Evolutionary conservation across 2,329 filamentous ascomycete genomes (phyloP), one percentile per base, ranked within the genome.

Genomic region (Diaporthe aspalathi): DNA sequence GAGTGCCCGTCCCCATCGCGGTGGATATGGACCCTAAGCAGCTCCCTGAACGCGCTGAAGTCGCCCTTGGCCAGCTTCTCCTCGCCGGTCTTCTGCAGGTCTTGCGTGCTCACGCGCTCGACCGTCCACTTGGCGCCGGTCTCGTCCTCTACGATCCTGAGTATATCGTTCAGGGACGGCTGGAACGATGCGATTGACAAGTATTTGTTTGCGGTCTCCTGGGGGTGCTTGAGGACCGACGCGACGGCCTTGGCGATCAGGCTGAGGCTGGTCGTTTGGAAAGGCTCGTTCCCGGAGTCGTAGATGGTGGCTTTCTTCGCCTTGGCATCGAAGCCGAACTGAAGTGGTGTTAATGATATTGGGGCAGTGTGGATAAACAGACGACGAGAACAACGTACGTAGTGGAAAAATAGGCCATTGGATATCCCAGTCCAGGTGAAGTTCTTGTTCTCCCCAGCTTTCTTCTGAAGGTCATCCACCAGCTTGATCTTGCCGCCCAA

Each of bases 401-500:
- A 89, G 76, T 92, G 90, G 76, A 92, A 90, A 78, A 92, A 89
- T 2, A 86, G 80, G 0, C 89, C 88, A 11, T 82, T 87, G 4
- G 89, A 84, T 17, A 92, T 77, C 2, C 83, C 87, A 1, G 88
- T 91, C 90, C 90, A 92, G 38, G 82, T 85, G 73, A 92, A 86
- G 0, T 75, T 78, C 1, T 81, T 76, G 27, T 80, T 78, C 72
- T 85, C 80, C 73, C 85, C 84, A 8, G 78, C 80, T 73, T 86
- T 85, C 29, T 79, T 79, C 73, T 86, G 83, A 24, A 91, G 81
- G 72, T 90, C 89, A 45, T 89, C 84, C 12, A 89, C 76, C 5
- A 74, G 56, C 27, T 53, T 75, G n/a, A 77, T 75, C 76, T 80
- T 80, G 32, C 74, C 75, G 6, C 63, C 73, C 24, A 80, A 29